Conservation (phyloP, 2,329 filamentous ascomycete genomes). For the Ophiostoma ips region DNA sequence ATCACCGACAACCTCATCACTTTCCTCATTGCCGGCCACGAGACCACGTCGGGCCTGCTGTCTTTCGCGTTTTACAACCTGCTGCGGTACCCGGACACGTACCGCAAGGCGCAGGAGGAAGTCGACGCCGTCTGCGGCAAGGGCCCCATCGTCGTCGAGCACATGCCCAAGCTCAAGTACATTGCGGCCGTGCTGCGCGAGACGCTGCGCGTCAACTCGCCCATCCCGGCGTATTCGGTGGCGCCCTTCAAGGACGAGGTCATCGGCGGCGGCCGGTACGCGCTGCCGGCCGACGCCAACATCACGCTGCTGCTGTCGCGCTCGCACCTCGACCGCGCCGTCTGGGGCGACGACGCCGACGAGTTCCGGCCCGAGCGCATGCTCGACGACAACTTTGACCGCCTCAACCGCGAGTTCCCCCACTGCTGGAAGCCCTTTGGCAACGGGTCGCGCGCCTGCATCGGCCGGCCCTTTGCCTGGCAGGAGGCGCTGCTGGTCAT, state of each 20-base stretch:
- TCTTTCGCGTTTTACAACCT: constrained; percentile 37
- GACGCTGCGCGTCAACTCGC: constrained; percentile 29
- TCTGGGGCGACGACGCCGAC: constrained; percentile 42
- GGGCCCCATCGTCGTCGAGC: constrained; percentile 32
- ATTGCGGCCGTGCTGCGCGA: constrained; percentile 41
- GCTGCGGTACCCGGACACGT: constrained; percentile 31
- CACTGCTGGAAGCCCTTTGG: constrained; percentile 39
- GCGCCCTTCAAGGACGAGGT: constrained; percentile 30
- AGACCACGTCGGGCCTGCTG: constrained; percentile 40
- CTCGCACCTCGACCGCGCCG: constrained; percentile 39
- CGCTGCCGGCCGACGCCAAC: constrained; percentile 29
- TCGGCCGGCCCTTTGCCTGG: constrained; percentile 39
- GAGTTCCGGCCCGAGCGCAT: constrained; percentile 49
- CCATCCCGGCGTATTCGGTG: background rate
- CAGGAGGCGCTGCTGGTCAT: constrained; percentile 33
- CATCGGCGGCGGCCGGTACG: constrained; percentile 34
- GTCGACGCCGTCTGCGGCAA: constrained; percentile 36
- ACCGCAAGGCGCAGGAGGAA: constrained; percentile 35
- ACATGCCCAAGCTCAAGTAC: constrained; percentile 30
- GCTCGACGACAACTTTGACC: constrained; percentile 37
- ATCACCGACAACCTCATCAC: constrained; percentile 61
- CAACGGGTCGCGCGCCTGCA: constrained; percentile 37
- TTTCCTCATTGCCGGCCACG: constrained; percentile 26
- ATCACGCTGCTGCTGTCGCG: constrained; percentile 32
- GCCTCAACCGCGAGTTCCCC: constrained; percentile 18